A percentile compares a stretch with the other conserved stretches of the same genome.
Evolutionary conservation across 1,139 yeast species (phyloP).

Genomic region (Geotrichum bryndzae): DNA sequence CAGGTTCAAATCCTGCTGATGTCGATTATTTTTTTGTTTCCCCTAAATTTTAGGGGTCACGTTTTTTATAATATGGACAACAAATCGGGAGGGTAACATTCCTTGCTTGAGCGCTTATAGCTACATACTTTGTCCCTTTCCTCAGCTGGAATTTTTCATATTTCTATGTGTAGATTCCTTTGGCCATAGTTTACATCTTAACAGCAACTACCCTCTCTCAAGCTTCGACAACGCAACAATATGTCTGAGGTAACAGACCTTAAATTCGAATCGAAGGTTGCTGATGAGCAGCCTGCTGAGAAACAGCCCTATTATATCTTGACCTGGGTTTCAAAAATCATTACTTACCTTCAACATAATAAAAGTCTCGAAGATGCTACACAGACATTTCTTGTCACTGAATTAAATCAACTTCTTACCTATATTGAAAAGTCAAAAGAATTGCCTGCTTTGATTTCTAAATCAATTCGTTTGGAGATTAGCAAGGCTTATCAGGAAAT

Average conservation of each 20-base stretch:
- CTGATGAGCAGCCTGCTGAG: slow-evolving; percentile 23
- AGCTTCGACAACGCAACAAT: slow-evolving; percentile 1
- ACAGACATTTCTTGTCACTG: slow-evolving; percentile 24
- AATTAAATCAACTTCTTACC: slow-evolving; percentile 22
- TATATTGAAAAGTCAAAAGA: slow-evolving; percentile 23
- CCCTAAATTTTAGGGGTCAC: slow-evolving; percentile 17
- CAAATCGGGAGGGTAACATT: slow-evolving; percentile 2
- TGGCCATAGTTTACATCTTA: slow-evolving; percentile 6
- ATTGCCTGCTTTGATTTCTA: slow-evolving; percentile 21
- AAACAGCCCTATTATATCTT: slow-evolving; percentile 24
- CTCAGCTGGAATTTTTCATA: neutral
- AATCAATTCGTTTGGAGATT: slow-evolving; percentile 25
- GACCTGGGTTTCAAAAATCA: slow-evolving; percentile 24
- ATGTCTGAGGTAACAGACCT: slow-evolving; percentile 12
- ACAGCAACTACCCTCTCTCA: neutral
- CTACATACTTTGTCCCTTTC: too few species aligned
- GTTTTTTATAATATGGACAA: slow-evolving; percentile 2
- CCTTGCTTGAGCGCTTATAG: neutral
- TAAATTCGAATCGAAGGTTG: slow-evolving; percentile 22
- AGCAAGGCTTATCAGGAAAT: slow-evolving; percentile 22
- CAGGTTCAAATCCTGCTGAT: slow-evolving; percentile 19
- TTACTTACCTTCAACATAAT: slow-evolving; percentile 17
- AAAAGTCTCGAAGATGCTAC: slow-evolving; percentile 19
- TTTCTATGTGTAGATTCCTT: neutral
- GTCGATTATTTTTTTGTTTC: slow-evolving; percentile 7